Evolutionary conservation across 2,329 filamentous ascomycete species (phyloP).

Genomic region (Rosellinia necatrix): DNA sequence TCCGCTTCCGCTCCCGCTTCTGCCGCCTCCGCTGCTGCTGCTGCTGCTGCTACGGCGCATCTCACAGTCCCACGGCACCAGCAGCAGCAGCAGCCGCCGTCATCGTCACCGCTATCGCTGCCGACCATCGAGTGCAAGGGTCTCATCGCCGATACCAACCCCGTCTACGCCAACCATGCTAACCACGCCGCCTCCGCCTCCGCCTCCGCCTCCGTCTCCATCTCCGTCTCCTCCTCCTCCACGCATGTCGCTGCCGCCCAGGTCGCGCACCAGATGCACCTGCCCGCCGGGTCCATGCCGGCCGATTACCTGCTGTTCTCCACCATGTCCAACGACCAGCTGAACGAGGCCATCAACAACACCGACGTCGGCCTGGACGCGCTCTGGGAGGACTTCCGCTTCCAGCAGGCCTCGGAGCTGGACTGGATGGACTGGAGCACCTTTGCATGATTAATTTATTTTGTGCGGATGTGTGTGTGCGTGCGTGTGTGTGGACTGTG

Average conservation of each 20-base stretch:
- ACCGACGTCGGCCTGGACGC: constrained; percentile 41
- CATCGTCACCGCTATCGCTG: constrained; percentile 25
- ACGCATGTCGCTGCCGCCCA: constrained; percentile 31
- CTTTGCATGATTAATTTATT: constrained; percentile 17
- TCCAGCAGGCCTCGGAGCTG: constrained; percentile 40
- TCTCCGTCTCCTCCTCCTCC: too few species aligned
- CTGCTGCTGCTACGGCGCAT: too few species aligned
- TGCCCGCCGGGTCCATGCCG: constrained; percentile 30
- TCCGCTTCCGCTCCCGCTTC: too few species aligned
- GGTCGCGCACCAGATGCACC: constrained; percentile 32
- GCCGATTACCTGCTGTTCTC: constrained; percentile 42
- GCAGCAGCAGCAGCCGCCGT: too few species aligned
- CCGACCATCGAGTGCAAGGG: constrained; percentile 31
- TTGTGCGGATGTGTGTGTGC: too few species aligned
- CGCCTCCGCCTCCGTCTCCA: too few species aligned
- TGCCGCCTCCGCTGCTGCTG: too few species aligned
- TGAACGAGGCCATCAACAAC: constrained; percentile 43
- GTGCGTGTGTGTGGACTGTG: too few species aligned
- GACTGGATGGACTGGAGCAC: constrained; percentile 44
- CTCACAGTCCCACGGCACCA: too few species aligned
- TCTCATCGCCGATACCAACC: constrained; percentile 25
- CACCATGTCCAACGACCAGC: constrained; percentile 44
- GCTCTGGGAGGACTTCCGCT: constrained; percentile 43
- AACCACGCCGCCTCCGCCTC: constrained; percentile 21
- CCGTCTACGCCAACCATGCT: constrained; percentile 31